Percentiles rank a stretch among this genome's conserved stretches.
Evolutionary conservation across 306 rosid genomes (phyloP).

Genomic region (Sechiopsis laciniata): DNA sequence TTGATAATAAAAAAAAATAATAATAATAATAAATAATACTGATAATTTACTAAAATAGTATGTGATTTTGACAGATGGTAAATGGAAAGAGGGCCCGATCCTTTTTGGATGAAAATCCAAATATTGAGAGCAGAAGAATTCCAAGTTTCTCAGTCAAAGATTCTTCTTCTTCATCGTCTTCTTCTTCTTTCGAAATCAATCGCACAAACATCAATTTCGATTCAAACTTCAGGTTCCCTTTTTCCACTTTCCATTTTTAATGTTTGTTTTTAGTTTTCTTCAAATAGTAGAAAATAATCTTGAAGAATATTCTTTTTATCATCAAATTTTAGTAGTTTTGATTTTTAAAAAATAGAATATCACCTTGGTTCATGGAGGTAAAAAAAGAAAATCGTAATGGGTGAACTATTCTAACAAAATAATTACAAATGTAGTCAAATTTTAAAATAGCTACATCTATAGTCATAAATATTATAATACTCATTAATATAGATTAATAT

Average conservation of each 20-base stretch:
- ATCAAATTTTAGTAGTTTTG: not conserved
- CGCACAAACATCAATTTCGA: not conserved
- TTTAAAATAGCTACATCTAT: too few species aligned
- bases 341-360: not conserved
- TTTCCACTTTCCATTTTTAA: not conserved
- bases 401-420: too few species aligned
- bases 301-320: too few species aligned
- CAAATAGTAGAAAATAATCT: not conserved
- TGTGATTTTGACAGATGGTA: not conserved
- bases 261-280: too few species aligned
- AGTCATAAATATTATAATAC: too few species aligned
- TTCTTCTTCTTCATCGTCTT: not conserved
- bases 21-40: not conserved
- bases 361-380: too few species aligned
- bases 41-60: not conserved
- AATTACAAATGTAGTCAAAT: too few species aligned
- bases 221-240: not conserved
- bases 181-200: constrained; percentile 3
- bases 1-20: too few species aligned
- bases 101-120: not conserved
- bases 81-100: not conserved
- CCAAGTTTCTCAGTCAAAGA: not conserved
- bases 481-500: too few species aligned
- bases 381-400: too few species aligned
- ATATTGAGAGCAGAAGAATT: not conserved